A percentile compares a stretch with the other conserved stretches of the same genome.
These are phyloP conservation scores for Suillus ampliporus DNA, from an alignment of 768 basidiomycete genomes.

Conservation along the genomic window DNA sequence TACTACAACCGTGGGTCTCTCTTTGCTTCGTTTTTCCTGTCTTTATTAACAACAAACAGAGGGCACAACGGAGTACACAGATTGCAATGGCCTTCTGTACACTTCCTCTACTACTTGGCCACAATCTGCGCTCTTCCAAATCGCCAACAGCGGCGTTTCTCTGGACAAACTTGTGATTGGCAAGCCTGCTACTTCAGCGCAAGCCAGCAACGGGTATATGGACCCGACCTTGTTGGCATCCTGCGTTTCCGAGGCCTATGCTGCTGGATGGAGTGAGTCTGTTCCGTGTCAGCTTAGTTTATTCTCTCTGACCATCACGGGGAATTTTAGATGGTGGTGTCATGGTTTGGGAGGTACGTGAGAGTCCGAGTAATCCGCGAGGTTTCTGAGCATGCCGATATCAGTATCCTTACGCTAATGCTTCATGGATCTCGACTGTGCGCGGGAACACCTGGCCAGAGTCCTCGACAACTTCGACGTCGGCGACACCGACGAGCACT, in stretches of 20 bases:
- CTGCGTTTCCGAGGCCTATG: constrained; percentile 65
- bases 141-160: constrained; percentile 51
- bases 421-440: constrained; percentile 46
- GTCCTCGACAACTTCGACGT: constrained; percentile 19
- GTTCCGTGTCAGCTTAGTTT: constrained; percentile 4
- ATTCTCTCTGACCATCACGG: constrained; percentile 2
- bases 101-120: constrained; percentile 68
- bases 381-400: not conserved
- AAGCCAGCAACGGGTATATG: constrained; percentile 63
- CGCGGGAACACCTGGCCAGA: constrained; percentile 42
- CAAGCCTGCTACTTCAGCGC: constrained; percentile 50
- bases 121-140: constrained; percentile 59
- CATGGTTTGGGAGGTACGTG: constrained; percentile 46
- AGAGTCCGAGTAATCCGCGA: not conserved
- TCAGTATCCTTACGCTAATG: constrained; percentile 45
- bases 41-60: constrained; percentile 41
- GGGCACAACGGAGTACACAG: constrained; percentile 66
- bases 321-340: constrained; percentile 40
- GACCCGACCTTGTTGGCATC: constrained; percentile 56
- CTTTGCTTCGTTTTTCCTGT: not conserved
- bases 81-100: constrained; percentile 62
- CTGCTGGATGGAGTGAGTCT: constrained; percentile 69
- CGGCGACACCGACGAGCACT: constrained; percentile 21
- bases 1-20: constrained; percentile 34
- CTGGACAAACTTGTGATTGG: constrained; percentile 61